Base-by-base conservation (phyloP, 257 asterid genomes). In the Penstemon eatonii region DNA sequence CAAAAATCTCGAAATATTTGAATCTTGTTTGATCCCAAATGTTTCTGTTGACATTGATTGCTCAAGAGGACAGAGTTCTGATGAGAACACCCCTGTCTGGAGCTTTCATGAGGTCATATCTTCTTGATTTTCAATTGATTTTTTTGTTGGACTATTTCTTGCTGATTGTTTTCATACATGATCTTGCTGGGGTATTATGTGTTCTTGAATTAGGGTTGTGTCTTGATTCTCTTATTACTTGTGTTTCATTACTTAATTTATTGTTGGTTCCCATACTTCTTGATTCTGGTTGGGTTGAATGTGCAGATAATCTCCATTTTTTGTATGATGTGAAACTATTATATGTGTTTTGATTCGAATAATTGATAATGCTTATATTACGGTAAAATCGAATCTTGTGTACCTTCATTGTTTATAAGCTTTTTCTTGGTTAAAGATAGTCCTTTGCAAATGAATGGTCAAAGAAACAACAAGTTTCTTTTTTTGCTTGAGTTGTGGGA, bases 1-100 rank as follows among this genome's bases (percentile, higher is more conserved):
- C 1, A 66, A 72, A 63, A 84, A 83, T 74, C 95, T 94, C 60
- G 70, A 79, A 72, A 66, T 91, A n/a, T 81, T 88, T 13, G 83
- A 82, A 73, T 86, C 83, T 73, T 72, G 74, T 74, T 50, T 76
- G 73, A 76, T 94, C 66, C 96, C 95, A 0, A 75, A 91, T 83
- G 99, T 91, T 44, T 82, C 99, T 51, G 80, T 73, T 78, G 99
- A 94, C 75, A 85, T 94, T 77, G 90, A 80, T 13, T 83, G 81
- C 73, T 76, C 84, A 39, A 45, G 3, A 19, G 98, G 87, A 11
- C 50, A 53, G 59, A 80, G 73, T 70, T 79, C 51, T 58, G 72
- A 78, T 37, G 91, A 83, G 73, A 76, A 71, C 67, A 91, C 96
- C 50, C 90, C 87, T 49, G 96, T 94, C 70, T 81, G 66, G 71